Evolutionary conservation across 78 protist genomes (phyloP), one percentile per base, ranked within the genome.

Genomic region (Tieghemostelium lacteum): DNA sequence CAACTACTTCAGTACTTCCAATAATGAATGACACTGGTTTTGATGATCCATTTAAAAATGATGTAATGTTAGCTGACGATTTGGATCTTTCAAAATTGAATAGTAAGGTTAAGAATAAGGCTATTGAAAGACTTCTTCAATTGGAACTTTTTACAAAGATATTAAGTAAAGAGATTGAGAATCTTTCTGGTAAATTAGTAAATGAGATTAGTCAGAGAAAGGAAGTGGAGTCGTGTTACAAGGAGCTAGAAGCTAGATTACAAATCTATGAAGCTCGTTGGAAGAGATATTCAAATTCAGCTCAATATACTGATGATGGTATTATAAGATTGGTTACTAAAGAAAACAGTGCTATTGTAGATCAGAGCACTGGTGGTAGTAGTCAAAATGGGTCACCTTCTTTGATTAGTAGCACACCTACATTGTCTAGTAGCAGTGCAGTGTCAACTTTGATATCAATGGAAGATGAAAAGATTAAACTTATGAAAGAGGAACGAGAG

Each of bases 221-320:
- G 17, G 91, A 83, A 14, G 31, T 83, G 33, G 78, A 83, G 29
- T 60, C 78, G 1, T 71, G 69, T 24, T 55, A 67, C 0, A 69
- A 69, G 26, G 91, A 83, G n/a, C 60, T 83, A 50, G 91, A 83
- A 42, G 71, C 78, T 28, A 40, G 91, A 40, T 42, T 83, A 58
- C 63, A 61, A 57, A 31, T 83, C 24, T 40, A 28, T n/a, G 91
- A 83, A 60, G 70, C 78, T 14, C 40, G 91, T 28, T 31, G 42
- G 16, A 37, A 60, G 14, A 12, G 91, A 40, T 66, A 49, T 34
- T 69, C 91, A 40, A 49, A 10, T 16, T 42, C 5, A 26, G 58
- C n/a, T 57, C 52, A 67, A 40, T 26, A 67, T 29, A 67, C 28
- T 52, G 20, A 62, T 24, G 14, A 33, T 5, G 28, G 10, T 58